These are phyloP conservation scores for Claviceps arundinis DNA, from an alignment of 2,329 filamentous ascomycete species.

Conservation along the genomic window DNA sequence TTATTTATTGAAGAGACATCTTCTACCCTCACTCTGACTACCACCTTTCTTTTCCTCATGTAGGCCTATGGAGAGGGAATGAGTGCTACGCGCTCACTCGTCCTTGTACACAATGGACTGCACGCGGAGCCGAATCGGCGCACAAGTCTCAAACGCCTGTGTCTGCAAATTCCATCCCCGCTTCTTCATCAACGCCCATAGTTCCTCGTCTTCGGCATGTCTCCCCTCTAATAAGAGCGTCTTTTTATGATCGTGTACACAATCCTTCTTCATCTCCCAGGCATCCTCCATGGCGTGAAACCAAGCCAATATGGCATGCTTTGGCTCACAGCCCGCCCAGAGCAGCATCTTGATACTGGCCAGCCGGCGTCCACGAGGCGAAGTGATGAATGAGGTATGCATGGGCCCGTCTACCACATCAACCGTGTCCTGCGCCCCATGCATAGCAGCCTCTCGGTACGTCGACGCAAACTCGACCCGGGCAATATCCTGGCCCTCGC, in stretches of 20 bases:
- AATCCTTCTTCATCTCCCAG: slow-evolving; percentile 16
- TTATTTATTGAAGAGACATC: not conserved
- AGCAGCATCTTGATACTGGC: slow-evolving; percentile 23
- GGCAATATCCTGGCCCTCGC: slow-evolving; percentile 13
- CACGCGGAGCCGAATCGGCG: slow-evolving; percentile 19
- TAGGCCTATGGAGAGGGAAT: no score
- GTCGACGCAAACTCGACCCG: slow-evolving; percentile 28
- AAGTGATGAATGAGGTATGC: slow-evolving; percentile 18
- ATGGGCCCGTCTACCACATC: slow-evolving; percentile 17
- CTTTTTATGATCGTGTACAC: slow-evolving; percentile 9
- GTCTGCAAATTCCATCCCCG: slow-evolving; percentile 23
- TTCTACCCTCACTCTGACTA: no score
- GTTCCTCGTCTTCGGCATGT: slow-evolving; percentile 7
- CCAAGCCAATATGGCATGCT: slow-evolving; percentile 23
- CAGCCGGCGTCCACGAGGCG: slow-evolving; percentile 9
- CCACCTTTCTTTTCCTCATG: no score
- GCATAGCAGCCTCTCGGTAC: slow-evolving; percentile 24
- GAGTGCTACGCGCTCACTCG: slow-evolving; percentile 7
- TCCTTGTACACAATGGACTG: slow-evolving; percentile 14
- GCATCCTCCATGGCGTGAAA: slow-evolving; percentile 24
- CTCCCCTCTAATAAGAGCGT: slow-evolving; percentile 6
- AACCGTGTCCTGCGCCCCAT: slow-evolving; percentile 8
- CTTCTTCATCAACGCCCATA: slow-evolving; percentile 17
- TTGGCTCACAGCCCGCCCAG: slow-evolving; percentile 16
- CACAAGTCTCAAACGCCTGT: slow-evolving; percentile 23